phyloP scores from a whole-genome alignment of 768 basidiomycete species.

The Calocera viscosa region DNA sequence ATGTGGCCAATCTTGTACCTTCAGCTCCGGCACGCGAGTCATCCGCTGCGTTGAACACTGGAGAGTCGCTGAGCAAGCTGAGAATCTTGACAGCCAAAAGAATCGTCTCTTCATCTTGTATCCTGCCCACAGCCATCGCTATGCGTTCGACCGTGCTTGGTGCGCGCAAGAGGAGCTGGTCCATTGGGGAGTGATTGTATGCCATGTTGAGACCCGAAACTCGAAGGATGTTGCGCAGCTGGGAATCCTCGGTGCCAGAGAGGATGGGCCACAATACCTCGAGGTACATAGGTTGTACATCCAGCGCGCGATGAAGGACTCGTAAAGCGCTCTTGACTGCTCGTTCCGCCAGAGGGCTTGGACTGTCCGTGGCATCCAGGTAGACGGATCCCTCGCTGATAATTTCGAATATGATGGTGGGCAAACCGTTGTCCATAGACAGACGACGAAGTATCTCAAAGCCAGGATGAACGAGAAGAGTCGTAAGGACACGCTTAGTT shows the following conservation, averaged over 20 bases:
- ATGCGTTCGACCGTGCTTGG: slow-evolving; percentile 66
- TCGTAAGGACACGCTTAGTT: slow-evolving; percentile 28
- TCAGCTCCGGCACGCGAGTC: slow-evolving; percentile 26
- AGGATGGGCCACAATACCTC: slow-evolving; percentile 76
- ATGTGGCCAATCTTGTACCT: slow-evolving; percentile 47
- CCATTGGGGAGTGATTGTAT: slow-evolving; percentile 37
- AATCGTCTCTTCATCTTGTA: slow-evolving; percentile 52
- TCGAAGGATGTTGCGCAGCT: slow-evolving; percentile 22
- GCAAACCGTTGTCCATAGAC: slow-evolving; percentile 58
- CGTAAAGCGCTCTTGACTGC: slow-evolving; percentile 72
- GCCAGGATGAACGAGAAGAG: slow-evolving; percentile 60
- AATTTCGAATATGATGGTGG: slow-evolving; percentile 61
- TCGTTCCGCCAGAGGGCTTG: slow-evolving; percentile 52
- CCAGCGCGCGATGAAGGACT: slow-evolving; percentile 66
- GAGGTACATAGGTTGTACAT: slow-evolving; percentile 78
- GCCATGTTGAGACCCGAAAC: slow-evolving; percentile 29
- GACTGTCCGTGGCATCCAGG: slow-evolving; percentile 45
- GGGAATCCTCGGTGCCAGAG: slow-evolving; percentile 44
- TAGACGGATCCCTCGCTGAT: slow-evolving; percentile 68
- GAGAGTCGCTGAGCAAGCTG: slow-evolving; percentile 48
- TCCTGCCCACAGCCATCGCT: slow-evolving; percentile 62
- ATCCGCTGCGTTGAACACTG: slow-evolving; percentile 36
- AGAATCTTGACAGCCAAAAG: slow-evolving; percentile 72
- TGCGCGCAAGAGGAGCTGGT: slow-evolving; percentile 59
- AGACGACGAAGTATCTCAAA: slow-evolving; percentile 74